These are phyloP conservation scores for Blumeria graminis DNA, from an alignment of 2,329 filamentous ascomycete species.

Conservation along the genomic window DNA sequence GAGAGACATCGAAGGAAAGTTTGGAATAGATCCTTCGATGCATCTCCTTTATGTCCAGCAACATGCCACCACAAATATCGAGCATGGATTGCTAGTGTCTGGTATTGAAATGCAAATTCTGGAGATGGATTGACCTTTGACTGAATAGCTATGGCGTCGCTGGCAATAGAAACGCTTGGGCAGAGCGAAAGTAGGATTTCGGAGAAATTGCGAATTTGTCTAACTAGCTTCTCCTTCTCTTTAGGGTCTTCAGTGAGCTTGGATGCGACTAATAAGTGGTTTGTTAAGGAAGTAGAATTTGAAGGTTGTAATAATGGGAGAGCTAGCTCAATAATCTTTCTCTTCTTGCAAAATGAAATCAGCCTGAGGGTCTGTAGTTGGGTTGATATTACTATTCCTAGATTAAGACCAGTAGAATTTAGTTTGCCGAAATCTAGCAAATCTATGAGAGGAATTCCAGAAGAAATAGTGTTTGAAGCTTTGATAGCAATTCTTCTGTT, in stretches of 20 bases:
- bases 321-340: conserved; percentile 31
- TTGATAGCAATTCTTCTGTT: conserved; percentile 11
- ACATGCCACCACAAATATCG: conserved; percentile 43
- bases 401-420: conserved; percentile 19
- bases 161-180: conserved; percentile 38
- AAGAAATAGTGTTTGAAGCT: conserved; percentile 15
- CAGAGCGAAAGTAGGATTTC: conserved; percentile 40
- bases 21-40: conserved; percentile 38
- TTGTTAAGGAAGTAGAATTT: conserved; percentile 30
- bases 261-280: conserved; percentile 24
- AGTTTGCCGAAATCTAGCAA: conserved; percentile 35
- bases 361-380: conserved; percentile 43
- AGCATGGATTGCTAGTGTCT: conserved; percentile 34
- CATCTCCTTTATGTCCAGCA: conserved; percentile 31
- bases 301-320: conserved; percentile 29
- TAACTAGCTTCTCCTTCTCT: conserved; percentile 31
- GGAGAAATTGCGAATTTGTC: conserved; percentile 41
- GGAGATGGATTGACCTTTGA: conserved; percentile 30
- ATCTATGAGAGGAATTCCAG: conserved; percentile 26
- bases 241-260: conserved; percentile 18
- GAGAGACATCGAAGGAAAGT: conserved; percentile 38
- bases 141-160: conserved; percentile 32
- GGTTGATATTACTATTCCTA: conserved; percentile 32
- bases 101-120: conserved; percentile 33
- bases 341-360: conserved; percentile 33